Conservation (phyloP, 306 rosid species). For the Begonia fuchsioides region DNA sequence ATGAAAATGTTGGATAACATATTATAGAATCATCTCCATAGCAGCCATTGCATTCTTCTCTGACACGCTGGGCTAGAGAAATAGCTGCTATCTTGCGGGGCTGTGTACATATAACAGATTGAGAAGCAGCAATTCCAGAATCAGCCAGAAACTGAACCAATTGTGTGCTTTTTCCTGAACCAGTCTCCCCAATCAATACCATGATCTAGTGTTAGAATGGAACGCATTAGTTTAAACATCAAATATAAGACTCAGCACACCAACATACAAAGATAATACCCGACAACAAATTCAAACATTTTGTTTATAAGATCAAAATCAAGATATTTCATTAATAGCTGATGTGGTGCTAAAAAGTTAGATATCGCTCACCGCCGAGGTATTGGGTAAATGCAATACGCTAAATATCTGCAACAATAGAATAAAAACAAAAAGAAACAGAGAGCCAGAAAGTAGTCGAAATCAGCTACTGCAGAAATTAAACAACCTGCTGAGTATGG, state of each 20-base stretch:
- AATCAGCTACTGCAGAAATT: not conserved
- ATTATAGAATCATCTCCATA: slow-evolving; percentile 26
- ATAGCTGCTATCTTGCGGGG: slow-evolving; percentile 88
- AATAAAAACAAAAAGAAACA: not conserved
- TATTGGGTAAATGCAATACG: too few relatives aligned
- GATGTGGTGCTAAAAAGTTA: too few relatives aligned
- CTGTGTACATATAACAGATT: slow-evolving; percentile 75
- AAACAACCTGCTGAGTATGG: slow-evolving; percentile 48
- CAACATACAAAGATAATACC: too few relatives aligned
- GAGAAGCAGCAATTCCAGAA: slow-evolving; percentile 48
- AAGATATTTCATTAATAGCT: too few relatives aligned
- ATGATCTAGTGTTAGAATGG: slow-evolving; percentile 26
- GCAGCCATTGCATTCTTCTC: slow-evolving; percentile 66
- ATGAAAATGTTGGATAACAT: slow-evolving; percentile 37
- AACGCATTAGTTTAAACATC: too few relatives aligned
- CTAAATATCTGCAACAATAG: not conserved
- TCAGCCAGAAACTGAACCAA: slow-evolving; percentile 83
- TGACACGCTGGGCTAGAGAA: slow-evolving; percentile 56
- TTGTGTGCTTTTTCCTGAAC: slow-evolving; percentile 98
- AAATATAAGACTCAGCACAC: too few relatives aligned
- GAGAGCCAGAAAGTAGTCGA: not conserved
- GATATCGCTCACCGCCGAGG: too few relatives aligned
- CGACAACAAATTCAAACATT: too few relatives aligned
- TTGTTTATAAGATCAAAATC: too few relatives aligned
- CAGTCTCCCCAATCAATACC: slow-evolving; percentile 87